Conservation (phyloP, 2,329 filamentous ascomycete species). For the Arthroderma uncinatum region DNA sequence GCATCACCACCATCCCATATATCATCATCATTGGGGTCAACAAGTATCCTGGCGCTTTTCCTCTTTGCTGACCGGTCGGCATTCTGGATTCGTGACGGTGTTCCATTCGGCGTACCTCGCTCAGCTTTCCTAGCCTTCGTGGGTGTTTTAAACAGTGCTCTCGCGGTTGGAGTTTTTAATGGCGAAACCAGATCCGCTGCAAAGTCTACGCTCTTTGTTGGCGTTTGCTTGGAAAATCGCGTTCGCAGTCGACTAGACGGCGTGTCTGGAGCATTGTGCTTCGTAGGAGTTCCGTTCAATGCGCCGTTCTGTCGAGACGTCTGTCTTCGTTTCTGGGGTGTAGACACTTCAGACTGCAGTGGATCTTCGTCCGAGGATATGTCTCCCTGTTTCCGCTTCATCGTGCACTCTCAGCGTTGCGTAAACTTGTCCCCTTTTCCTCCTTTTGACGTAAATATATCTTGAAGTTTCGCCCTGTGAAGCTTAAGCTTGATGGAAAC, state of each 20-base stretch:
- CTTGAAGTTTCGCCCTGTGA: background rate
- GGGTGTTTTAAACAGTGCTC: slow-evolving; percentile 32
- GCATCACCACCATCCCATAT: slow-evolving; percentile 53
- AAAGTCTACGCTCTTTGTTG: slow-evolving; percentile 23
- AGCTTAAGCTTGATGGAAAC: background rate
- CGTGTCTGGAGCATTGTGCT: slow-evolving; percentile 11
- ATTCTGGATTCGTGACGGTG: slow-evolving; percentile 55
- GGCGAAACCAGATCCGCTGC: slow-evolving; percentile 29
- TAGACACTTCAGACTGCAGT: slow-evolving; percentile 23
- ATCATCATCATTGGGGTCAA: slow-evolving; percentile 61
- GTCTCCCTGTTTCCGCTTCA: slow-evolving; percentile 36
- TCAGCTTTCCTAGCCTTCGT: slow-evolving; percentile 21
- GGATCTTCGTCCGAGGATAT: slow-evolving; percentile 25
- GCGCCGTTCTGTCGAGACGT: slow-evolving; percentile 20
- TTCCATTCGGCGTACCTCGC: slow-evolving; percentile 25
- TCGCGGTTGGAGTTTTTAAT: slow-evolving; percentile 27
- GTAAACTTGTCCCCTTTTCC: background rate
- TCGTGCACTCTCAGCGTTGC: slow-evolving; percentile 11
- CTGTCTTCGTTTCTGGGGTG: slow-evolving; percentile 30
- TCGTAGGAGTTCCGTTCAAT: slow-evolving; percentile 13
- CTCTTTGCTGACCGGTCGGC: slow-evolving; percentile 75
- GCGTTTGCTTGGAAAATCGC: slow-evolving; percentile 20
- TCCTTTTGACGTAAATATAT: background rate
- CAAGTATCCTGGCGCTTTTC: slow-evolving; percentile 68
- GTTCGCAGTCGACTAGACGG: slow-evolving; percentile 19